Percentiles rank a stretch among this genome's conserved stretches.
phyloP scores from a whole-genome alignment of 108 stramenopile species.

The Fistulifera pelliculosa region DNA sequence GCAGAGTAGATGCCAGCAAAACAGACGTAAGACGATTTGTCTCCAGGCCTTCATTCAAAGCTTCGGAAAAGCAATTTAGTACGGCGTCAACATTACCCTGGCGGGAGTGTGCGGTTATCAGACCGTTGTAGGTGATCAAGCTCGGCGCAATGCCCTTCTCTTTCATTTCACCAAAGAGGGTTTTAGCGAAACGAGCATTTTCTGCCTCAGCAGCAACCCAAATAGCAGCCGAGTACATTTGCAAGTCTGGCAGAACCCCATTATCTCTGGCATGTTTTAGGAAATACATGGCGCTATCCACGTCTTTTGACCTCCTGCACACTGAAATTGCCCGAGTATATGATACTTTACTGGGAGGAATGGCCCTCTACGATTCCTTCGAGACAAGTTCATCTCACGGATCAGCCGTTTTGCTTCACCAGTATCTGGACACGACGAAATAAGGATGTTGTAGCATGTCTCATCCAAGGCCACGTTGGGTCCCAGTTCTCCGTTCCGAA shows the following conservation, averaged over 20 bases:
- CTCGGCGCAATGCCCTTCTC: slow-evolving; percentile 19
- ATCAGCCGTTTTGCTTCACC: slow-evolving; percentile 20
- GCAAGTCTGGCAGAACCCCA: slow-evolving; percentile 38
- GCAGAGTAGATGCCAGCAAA: background rate
- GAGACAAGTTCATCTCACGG: slow-evolving; percentile 52
- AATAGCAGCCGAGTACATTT: slow-evolving; percentile 65
- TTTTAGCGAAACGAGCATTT: slow-evolving; percentile 18
- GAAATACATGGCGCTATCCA: slow-evolving; percentile 25
- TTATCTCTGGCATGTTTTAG: slow-evolving; percentile 38
- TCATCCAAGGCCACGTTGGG: slow-evolving; percentile 22
- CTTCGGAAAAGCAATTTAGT: slow-evolving; percentile 36
- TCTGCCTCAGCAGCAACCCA: slow-evolving; percentile 57
- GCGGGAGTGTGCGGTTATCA: slow-evolving; percentile 39
- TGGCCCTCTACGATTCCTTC: slow-evolving; percentile 46
- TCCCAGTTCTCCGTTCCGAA: background rate
- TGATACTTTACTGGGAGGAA: slow-evolving; percentile 36
- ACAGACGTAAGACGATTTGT: slow-evolving; percentile 28
- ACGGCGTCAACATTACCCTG: slow-evolving; percentile 34
- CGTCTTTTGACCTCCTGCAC: slow-evolving; percentile 35
- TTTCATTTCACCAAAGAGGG: slow-evolving; percentile 46
- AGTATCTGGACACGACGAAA: slow-evolving; percentile 33
- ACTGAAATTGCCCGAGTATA: slow-evolving; percentile 51
- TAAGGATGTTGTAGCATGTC: slow-evolving; percentile 41
- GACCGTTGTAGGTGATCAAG: slow-evolving; percentile 42
- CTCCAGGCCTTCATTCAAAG: slow-evolving; percentile 22